These are phyloP conservation scores for Corynascus novoguineensis DNA, from an alignment of 495 filamentous ascomycete genomes.

Conservation along the genomic window DNA sequence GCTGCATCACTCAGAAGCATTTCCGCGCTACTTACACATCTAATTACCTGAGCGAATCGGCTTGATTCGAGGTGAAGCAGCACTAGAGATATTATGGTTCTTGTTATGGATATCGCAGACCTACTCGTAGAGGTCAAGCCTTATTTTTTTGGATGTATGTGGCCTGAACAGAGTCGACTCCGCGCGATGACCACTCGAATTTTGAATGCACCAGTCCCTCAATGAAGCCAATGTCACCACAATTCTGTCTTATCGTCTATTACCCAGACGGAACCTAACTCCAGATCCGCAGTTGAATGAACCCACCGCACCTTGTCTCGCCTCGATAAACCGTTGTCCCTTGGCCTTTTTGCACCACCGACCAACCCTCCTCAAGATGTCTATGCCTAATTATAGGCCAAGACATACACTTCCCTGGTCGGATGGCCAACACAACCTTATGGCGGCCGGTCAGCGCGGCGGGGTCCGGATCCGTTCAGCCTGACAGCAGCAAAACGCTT, in stretches of 20 bases:
- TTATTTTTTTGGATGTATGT: no score
- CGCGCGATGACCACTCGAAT: no score
- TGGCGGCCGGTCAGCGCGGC: not conserved
- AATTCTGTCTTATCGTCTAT: not conserved
- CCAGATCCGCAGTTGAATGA: constrained; percentile 1
- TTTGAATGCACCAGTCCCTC: not conserved
- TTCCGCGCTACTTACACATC: no score
- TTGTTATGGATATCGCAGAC: no score
- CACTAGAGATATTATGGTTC: no score
- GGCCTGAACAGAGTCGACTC: no score
- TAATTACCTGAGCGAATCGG: no score
- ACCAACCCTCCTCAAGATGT: not conserved
- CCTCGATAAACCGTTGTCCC: not conserved
- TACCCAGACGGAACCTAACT: constrained; percentile 2
- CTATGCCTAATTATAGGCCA: not conserved
- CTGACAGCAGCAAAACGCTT: constrained; percentile 98
- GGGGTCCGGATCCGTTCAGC: constrained; percentile 51
- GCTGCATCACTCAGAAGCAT: no score
- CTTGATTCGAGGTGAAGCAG: no score
- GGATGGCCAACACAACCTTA: not conserved
- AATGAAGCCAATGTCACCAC: not conserved
- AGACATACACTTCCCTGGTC: not conserved
- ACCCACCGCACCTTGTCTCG: not conserved
- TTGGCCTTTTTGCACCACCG: not conserved
- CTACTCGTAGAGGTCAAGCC: no score